Base-by-base conservation (phyloP, 768 basidiomycete genomes). In the Rhodotorula kratochvilovae region DNA sequence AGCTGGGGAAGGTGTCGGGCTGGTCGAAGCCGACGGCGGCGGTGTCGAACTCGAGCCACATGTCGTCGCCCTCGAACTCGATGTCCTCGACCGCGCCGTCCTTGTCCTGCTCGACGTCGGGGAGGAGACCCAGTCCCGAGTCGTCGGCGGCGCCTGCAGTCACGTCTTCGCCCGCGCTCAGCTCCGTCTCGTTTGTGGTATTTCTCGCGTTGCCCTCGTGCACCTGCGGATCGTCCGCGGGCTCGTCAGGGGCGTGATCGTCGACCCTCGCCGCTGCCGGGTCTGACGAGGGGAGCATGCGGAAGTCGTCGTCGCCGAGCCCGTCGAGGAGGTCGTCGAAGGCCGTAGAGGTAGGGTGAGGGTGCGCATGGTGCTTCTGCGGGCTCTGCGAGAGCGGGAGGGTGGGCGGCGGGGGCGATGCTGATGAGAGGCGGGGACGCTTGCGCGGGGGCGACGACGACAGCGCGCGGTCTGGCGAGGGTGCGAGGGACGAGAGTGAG, bases 11-110 rank as follows among this genome's bases (percentile, higher is more conserved):
- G 10, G 70, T 57, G n/a, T 51, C 43, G 17, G 61, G 65, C 35
- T 66, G 33, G 29, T 74, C 73, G 42, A 67, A 65, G 2, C 63
- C 57, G 25, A 55, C 63, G 21, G 68, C 63, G 43, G n/a, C 46
- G 2, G 54, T 66, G 33, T 71, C 73, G 63, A 71, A 71, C 17
- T 61, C 73, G 15, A 63, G 56, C 73, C 73, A 74, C 50, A 74
- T 62, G 50, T 74, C 73, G 63, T 71, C 69, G 25, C 63, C 73
- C 46, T 74, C 69, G 56, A 53, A 65, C 50, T 70, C 73, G 10
- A 23, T 2, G 2, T 71, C 70, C 5, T 63, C 66, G 48, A 46
- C 62, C 3, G 27, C 27, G 19, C 51, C 35, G 35, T 19, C n/a
- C 53, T 62, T 33, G 19, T 35, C 42, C 16, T 42, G 48, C 25